Evolutionary conservation across 2,329 filamentous ascomycete genomes (phyloP), one percentile per base, ranked within the genome.

Genomic region (Neonectria magnoliae): DNA sequence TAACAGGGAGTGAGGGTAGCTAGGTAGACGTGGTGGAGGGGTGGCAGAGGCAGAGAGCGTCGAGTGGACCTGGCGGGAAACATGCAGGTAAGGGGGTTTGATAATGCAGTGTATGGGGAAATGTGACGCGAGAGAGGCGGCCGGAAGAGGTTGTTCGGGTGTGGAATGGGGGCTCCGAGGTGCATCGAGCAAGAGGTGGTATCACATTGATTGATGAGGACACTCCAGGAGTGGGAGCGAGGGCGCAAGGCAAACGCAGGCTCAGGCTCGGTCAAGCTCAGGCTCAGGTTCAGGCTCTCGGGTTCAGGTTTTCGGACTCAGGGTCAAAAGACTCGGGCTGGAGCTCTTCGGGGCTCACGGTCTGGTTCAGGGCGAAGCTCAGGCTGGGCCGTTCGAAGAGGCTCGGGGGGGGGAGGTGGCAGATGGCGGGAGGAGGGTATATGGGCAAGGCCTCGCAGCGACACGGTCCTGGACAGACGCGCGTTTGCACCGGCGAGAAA

Each of bases 21-120:
- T 71, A 64, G 70, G 67, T 72, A 42, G 56, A 69, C 55, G 64
- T 65, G 70, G 71, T 75, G 76, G 78, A 80, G 76, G 77, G 78
- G 76, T 77, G 76, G 68, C 67, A 64, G 66, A 65, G 70, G 68
- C 61, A 71, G 73, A 71, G 73, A 71, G 72, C 75, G 77, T 56
- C 75, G 79, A 78, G 81, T 81, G 79, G 81, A 81, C 76, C 79
- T 79, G 79, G 78, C 79, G 78, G 79, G 78, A 78, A 76, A 81
- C 77, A 82, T 81, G 81, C 81, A 82, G 76, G 76, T 80, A 78
- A 77, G 78, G 78, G 77, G 78, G 80, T 73, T 65, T 71, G 73
- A 76, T 73, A 76, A 78, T 76, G 69, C 76, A 77, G 71, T 71
- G 72, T 65, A 74, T 71, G 67, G 69, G 73, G 73, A 73, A 75